A percentile compares a stretch with the other conserved stretches of the same genome.
phyloP scores from a whole-genome alignment of 768 basidiomycete genomes.

The Panaeolus cyanescens region DNA sequence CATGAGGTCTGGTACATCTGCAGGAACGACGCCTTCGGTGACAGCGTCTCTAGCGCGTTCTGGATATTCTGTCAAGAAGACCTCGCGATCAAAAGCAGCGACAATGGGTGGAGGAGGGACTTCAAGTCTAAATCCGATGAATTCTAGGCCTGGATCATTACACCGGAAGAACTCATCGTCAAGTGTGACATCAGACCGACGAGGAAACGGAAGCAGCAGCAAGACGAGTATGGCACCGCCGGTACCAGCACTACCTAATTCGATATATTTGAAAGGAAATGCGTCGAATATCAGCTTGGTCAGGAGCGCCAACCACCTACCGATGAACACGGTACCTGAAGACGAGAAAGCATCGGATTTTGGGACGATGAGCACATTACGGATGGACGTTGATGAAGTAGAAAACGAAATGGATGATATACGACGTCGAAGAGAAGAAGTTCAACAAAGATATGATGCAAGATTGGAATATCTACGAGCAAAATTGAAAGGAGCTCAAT shows the following conservation, averaged over 20 bases:
- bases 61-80: conserved; percentile 38
- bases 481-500: conserved; percentile 79
- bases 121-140: conserved; percentile 1
- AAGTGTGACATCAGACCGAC: conserved; percentile 52
- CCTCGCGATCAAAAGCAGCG: conserved; percentile 16
- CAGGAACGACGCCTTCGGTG: conserved; percentile 48
- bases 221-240: conserved; percentile 31
- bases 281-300: conserved; percentile 51
- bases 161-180: conserved; percentile 63
- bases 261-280: conserved; percentile 32
- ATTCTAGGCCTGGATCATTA: conserved; percentile 38
- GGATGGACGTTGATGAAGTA: conserved; percentile 25
- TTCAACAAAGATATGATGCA: conserved; percentile 69
- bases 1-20: conserved; percentile 54
- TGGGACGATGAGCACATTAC: conserved; percentile 24
- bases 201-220: conserved; percentile 20
- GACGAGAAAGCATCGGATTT: conserved; percentile 33
- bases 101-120: background rate
- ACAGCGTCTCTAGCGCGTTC: conserved; percentile 48
- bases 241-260: conserved; percentile 32
- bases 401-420: conserved; percentile 68
- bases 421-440: conserved; percentile 67
- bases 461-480: conserved; percentile 81
- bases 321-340: conserved; percentile 55
- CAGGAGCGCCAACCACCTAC: conserved; percentile 48